These are phyloP conservation scores for Phtheirospermum japonicum DNA, from an alignment of 257 asterid genomes.

Conservation along the genomic window DNA sequence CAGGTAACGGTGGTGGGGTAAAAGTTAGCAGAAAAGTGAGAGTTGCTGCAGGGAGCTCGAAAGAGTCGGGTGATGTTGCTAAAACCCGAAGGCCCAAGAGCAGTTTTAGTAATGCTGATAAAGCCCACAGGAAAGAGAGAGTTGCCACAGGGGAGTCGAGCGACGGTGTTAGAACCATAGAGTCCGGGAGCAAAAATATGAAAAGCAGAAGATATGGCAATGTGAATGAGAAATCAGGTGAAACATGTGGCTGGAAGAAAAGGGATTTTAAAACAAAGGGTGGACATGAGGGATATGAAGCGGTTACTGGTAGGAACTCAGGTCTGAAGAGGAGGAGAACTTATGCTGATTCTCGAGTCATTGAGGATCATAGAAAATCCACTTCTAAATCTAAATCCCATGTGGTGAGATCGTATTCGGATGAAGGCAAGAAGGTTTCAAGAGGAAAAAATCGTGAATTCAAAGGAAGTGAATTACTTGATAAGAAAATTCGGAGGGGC, in stretches of 20 bases:
- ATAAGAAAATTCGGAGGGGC: constrained; percentile 34
- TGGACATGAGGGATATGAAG: constrained; percentile 33
- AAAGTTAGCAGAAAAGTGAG: constrained; percentile 30
- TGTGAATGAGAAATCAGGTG: constrained; percentile 27
- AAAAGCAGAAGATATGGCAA: constrained; percentile 31
- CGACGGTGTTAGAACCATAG: constrained; percentile 27
- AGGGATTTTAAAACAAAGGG: constrained; percentile 33
- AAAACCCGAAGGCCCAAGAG: constrained; percentile 26
- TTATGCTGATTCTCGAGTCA: constrained; percentile 34
- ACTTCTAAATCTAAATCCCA: constrained; percentile 21
- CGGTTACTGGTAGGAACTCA: constrained; percentile 23
- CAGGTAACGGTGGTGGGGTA: constrained; percentile 21
- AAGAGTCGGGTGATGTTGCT: constrained; percentile 28
- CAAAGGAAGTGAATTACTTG: constrained; percentile 32
- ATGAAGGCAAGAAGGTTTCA: constrained; percentile 27
- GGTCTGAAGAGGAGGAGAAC: constrained; percentile 57
- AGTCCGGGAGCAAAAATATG: constrained; percentile 22
- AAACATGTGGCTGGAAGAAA: constrained; percentile 17
- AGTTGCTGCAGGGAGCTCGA: constrained; percentile 29
- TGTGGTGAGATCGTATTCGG: constrained; percentile 22
- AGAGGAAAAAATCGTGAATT: constrained; percentile 30
- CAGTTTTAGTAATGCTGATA: constrained; percentile 26
- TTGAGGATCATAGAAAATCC: constrained; percentile 29
- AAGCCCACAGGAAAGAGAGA: constrained; percentile 22
- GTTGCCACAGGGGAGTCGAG: constrained; percentile 4